phyloP scores from a whole-genome alignment of 768 basidiomycete species.

The Hydnum rufescens region DNA sequence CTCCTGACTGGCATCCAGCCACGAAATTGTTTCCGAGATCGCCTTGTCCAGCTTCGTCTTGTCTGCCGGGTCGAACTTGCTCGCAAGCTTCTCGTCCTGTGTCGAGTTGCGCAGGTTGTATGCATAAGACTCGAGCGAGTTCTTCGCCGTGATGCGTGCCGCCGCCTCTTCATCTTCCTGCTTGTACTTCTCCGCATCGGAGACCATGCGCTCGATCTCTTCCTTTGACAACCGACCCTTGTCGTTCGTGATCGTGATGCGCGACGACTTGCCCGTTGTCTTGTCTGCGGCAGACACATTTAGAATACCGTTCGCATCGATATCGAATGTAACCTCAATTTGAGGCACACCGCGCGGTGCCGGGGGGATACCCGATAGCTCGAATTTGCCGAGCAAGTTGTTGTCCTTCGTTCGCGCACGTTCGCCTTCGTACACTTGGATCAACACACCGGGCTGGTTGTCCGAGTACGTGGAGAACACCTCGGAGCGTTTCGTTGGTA shows the following conservation, averaged over 20 bases:
- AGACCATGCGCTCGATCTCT: slow-evolving; percentile 37
- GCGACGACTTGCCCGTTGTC: slow-evolving; percentile 22
- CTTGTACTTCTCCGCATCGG: slow-evolving; percentile 29
- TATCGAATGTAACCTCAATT: slow-evolving; percentile 29
- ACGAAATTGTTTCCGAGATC: slow-evolving; percentile 21
- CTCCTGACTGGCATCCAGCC: slow-evolving; percentile 22
- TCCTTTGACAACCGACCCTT: slow-evolving; percentile 32
- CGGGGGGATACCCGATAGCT: slow-evolving; percentile 27
- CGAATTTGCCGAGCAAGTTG: slow-evolving; percentile 30
- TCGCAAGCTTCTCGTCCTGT: slow-evolving; percentile 20
- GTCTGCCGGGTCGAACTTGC: slow-evolving; percentile 22
- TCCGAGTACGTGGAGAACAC: slow-evolving; percentile 32
- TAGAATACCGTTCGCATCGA: slow-evolving; percentile 33
- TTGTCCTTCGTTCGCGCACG: slow-evolving; percentile 29
- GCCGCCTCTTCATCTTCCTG: slow-evolving; percentile 60
- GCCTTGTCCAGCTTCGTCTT: slow-evolving; percentile 19
- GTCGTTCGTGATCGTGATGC: slow-evolving; percentile 28
- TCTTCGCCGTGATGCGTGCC: slow-evolving; percentile 21
- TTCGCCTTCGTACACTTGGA: slow-evolving; percentile 30
- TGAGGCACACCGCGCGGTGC: slow-evolving; percentile 27
- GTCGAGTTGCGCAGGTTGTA: slow-evolving; percentile 27
- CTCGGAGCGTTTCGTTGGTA: slow-evolving; percentile 33
- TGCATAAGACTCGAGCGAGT: slow-evolving; percentile 27
- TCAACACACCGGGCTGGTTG: slow-evolving; percentile 32
- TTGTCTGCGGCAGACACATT: slow-evolving; percentile 24